A percentile compares a stretch with the other conserved stretches of the same genome.
Conservation (phyloP, 768 basidiomycete species). For the Tylopilus balloui region DNA sequence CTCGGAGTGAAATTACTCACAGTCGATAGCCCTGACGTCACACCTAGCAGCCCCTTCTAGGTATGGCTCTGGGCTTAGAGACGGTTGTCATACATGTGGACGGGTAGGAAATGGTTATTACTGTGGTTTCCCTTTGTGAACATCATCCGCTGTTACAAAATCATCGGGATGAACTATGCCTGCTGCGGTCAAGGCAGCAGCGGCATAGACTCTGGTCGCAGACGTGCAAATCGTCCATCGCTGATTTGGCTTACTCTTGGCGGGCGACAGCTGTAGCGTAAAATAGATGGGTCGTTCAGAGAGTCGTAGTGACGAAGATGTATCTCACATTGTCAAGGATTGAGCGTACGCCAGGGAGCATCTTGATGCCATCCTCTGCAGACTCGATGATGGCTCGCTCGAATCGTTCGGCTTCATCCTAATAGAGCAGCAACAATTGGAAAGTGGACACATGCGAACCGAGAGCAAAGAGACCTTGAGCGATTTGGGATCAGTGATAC, state of each 20-base stretch:
- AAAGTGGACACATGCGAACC: not conserved
- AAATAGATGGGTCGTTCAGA: slow-evolving; percentile 4
- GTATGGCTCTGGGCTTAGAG: slow-evolving; percentile 79
- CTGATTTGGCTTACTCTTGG: slow-evolving; percentile 44
- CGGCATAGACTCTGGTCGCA: slow-evolving; percentile 74
- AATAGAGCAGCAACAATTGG: slow-evolving; percentile 3
- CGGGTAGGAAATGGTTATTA: slow-evolving; percentile 25
- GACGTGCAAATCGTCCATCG: slow-evolving; percentile 87
- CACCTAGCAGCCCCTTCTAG: slow-evolving; percentile 75
- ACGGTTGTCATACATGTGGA: slow-evolving; percentile 1
- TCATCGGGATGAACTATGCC: slow-evolving; percentile 66
- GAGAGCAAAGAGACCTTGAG: slow-evolving; percentile 50
- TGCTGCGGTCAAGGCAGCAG: slow-evolving; percentile 61
- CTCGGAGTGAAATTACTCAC: slow-evolving; percentile 13
- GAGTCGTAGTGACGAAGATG: not conserved
- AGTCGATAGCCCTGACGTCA: slow-evolving; percentile 46
- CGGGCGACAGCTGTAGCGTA: slow-evolving; percentile 25
- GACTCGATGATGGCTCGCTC: slow-evolving; percentile 73
- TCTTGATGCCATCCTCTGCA: slow-evolving; percentile 56
- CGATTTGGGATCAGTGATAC: slow-evolving; percentile 59
- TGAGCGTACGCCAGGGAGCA: slow-evolving; percentile 65
- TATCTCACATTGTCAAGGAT: slow-evolving; percentile 52
- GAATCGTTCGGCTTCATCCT: slow-evolving; percentile 74
- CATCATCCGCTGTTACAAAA: slow-evolving; percentile 82
- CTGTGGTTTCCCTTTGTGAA: slow-evolving; percentile 77